Conservation (phyloP, 768 basidiomycete genomes). For the Kwoniella shandongensis region DNA sequence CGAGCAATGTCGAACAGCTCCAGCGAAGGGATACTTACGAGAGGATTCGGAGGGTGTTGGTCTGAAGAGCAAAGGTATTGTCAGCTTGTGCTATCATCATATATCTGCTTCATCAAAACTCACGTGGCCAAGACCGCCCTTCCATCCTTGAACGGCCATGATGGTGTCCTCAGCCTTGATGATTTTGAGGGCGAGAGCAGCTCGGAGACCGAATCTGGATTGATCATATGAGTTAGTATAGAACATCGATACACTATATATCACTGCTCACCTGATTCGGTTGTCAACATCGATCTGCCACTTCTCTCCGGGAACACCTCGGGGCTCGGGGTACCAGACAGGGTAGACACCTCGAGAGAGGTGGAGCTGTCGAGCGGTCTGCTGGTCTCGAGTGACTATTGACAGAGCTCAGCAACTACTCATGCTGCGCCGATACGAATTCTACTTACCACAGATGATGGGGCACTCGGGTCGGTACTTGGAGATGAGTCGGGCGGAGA, state of each 20-base stretch:
- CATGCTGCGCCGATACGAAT: too few relatives aligned
- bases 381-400: slow-evolving; percentile 89
- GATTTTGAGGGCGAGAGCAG: slow-evolving; percentile 77
- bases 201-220: slow-evolving; percentile 68
- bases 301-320: slow-evolving; percentile 79
- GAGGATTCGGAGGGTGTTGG: slow-evolving; percentile 54
- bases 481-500: slow-evolving; percentile 90
- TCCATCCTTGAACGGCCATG: slow-evolving; percentile 98
- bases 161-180: slow-evolving; percentile 85
- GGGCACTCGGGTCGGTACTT: slow-evolving; percentile 93
- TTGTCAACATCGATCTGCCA: slow-evolving; percentile 88
- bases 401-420: too few relatives aligned
- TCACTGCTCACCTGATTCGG: slow-evolving; percentile 58
- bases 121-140: slow-evolving; percentile 86
- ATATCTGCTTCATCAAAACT: slow-evolving; percentile 11
- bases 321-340: slow-evolving; percentile 93
- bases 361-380: slow-evolving; percentile 94
- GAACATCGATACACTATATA: not conserved
- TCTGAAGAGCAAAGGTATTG: slow-evolving; percentile 23
- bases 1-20: not conserved
- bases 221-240: slow-evolving; percentile 54
- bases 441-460: slow-evolving; percentile 80
- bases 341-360: slow-evolving; percentile 96
- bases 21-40: slow-evolving; percentile 19
- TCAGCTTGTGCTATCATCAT: too few relatives aligned